These are phyloP conservation scores for Cladosporium velox DNA, from an alignment of 2,329 filamentous ascomycete species.

Conservation along the genomic window DNA sequence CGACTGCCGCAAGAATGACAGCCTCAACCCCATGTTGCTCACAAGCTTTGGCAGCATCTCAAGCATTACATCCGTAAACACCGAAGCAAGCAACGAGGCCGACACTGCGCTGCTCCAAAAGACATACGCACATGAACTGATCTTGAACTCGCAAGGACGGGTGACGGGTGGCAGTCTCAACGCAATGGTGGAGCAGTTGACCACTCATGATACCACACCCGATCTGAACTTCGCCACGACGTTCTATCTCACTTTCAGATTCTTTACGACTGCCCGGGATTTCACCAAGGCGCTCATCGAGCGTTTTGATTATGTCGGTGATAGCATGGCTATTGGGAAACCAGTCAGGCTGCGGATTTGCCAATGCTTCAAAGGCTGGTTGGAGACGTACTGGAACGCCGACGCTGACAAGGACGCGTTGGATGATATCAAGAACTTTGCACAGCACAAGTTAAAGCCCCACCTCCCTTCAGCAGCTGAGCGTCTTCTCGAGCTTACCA, in stretches of 20 bases:
- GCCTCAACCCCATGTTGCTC: conserved; percentile 55
- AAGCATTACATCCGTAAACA: conserved; percentile 63
- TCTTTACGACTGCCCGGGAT: conserved; percentile 80
- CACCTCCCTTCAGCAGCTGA: conserved; percentile 76
- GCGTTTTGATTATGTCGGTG: conserved; percentile 87
- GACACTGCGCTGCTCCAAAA: conserved; percentile 86
- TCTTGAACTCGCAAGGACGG: conserved; percentile 91
- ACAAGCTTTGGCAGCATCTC: conserved; percentile 67
- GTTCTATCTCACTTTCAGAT: conserved; percentile 93
- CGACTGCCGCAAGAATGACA: conserved; percentile 58
- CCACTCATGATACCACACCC: conserved; percentile 87
- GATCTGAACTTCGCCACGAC: conserved; percentile 90
- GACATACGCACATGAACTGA: conserved; percentile 86
- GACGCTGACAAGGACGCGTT: conserved; percentile 77
- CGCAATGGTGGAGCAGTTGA: conserved; percentile 90
- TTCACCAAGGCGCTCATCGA: conserved; percentile 83
- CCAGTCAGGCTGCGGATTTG: conserved; percentile 89
- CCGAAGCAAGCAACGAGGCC: conserved; percentile 75
- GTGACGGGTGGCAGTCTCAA: conserved; percentile 90
- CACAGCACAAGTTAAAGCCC: conserved; percentile 67
- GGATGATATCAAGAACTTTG: conserved; percentile 75
- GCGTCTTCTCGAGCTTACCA: conserved; percentile 75
- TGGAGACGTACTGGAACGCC: conserved; percentile 92
- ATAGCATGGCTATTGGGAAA: conserved; percentile 70
- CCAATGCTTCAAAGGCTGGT: conserved; percentile 95